phyloP scores from a whole-genome alignment of 2,329 filamentous ascomycete species.

The Hymenoscyphus linearis region DNA sequence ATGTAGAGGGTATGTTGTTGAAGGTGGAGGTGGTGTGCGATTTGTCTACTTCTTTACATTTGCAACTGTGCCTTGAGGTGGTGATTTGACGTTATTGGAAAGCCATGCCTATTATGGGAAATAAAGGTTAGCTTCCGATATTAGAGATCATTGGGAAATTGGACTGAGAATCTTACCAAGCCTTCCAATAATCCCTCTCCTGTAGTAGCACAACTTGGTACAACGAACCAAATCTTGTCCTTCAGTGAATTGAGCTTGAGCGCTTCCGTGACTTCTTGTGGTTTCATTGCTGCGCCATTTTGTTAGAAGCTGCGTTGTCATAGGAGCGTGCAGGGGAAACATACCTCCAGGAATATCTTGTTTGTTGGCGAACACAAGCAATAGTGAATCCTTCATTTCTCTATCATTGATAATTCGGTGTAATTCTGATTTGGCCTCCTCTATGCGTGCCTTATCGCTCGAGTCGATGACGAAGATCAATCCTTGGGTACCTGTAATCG shows the following conservation, averaged over 20 bases:
- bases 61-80: constrained; percentile 32
- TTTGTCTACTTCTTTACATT: constrained; percentile 25
- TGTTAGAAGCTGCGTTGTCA: constrained; percentile 29
- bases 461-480: constrained; percentile 99
- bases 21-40: background rate
- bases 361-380: constrained; percentile 99
- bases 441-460: constrained; percentile 97
- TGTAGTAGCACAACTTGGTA: constrained; percentile 98
- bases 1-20: background rate
- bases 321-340: background rate
- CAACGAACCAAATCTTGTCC: constrained; percentile 99
- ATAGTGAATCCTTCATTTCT: constrained; percentile 93
- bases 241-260: constrained; percentile 98
- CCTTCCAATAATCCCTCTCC: constrained; percentile 99
- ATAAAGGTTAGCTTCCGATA: background rate
- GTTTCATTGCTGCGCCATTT: constrained; percentile 99
- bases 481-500: constrained; percentile 75
- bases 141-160: constrained; percentile 36
- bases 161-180: constrained; percentile 62
- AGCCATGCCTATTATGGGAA: constrained; percentile 55
- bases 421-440: constrained; percentile 93
- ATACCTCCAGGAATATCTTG: constrained; percentile 90
- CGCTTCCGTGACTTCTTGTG: constrained; percentile 99
- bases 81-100: constrained; percentile 75
- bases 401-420: constrained; percentile 99